These are phyloP conservation scores for Vaccinium myrtillus DNA, from an alignment of 148 eudicot genomes.

Conservation along the genomic window DNA sequence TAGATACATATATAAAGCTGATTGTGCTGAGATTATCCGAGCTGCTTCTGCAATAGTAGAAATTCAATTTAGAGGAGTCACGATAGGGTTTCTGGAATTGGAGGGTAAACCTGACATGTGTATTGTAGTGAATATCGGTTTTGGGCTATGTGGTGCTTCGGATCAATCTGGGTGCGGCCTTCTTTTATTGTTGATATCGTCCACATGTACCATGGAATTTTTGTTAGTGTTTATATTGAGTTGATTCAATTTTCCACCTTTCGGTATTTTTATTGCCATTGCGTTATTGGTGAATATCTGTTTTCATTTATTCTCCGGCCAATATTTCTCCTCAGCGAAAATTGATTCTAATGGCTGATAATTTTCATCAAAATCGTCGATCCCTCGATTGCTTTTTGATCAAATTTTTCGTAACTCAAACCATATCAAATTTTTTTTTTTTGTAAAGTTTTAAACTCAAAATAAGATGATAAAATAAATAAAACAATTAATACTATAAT, in stretches of 20 bases:
- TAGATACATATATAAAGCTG: constrained; percentile 27
- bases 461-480: too few species aligned
- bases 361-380: neutral
- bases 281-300: neutral
- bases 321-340: neutral
- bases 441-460: too few species aligned
- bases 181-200: neutral
- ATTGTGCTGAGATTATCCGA: neutral
- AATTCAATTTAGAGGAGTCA: neutral
- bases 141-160: neutral
- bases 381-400: neutral
- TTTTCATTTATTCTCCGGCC: neutral
- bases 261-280: neutral
- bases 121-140: neutral
- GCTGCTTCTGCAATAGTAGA: neutral
- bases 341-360: too few species aligned
- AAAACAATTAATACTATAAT: too few species aligned
- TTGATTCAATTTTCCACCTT: neutral
- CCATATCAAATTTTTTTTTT: too few species aligned
- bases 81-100: neutral
- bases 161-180: neutral
- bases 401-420: too few species aligned
- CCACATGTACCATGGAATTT: neutral
- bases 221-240: neutral
- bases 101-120: constrained; percentile 1